A percentile compares a stretch with the other conserved stretches of the same genome.
These are phyloP conservation scores for Tieghemostelium lacteum DNA, from an alignment of 78 protist genomes.

Conservation along the genomic window DNA sequence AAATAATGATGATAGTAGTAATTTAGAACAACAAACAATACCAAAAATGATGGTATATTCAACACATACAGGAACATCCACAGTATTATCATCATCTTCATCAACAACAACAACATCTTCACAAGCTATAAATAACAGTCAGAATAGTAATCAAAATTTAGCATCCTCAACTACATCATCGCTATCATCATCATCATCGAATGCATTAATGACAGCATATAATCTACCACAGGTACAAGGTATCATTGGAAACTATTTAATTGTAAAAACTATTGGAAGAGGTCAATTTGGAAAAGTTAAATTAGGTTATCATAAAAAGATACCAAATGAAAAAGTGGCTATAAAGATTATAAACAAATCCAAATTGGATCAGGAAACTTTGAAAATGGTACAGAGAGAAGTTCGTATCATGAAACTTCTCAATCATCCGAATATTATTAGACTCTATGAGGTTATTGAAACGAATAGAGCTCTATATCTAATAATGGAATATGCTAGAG, in stretches of 20 bases:
- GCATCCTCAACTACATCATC: conserved; percentile 6
- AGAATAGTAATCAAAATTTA: too few species aligned
- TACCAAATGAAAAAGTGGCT: conserved; percentile 84
- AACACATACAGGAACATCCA: not conserved
- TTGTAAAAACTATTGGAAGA: conserved; percentile 81
- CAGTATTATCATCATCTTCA: conserved; percentile 1
- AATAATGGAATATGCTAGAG: conserved; percentile 88
- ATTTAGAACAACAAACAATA: not conserved
- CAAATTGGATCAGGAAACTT: conserved; percentile 62
- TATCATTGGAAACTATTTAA: conserved; percentile 67
- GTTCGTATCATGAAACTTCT: conserved; percentile 80
- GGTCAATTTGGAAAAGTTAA: conserved; percentile 89
- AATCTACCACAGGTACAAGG: conserved; percentile 41
- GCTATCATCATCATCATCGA: not conserved
- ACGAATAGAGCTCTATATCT: conserved; percentile 75
- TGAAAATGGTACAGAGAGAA: conserved; percentile 81
- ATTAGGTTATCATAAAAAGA: conserved; percentile 77
- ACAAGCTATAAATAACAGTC: too few species aligned
- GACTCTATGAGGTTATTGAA: conserved; percentile 83
- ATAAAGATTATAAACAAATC: conserved; percentile 80
- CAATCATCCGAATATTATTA: conserved; percentile 82
- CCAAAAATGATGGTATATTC: not conserved
- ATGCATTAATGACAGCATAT: not conserved
- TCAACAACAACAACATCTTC: conserved; percentile 1
- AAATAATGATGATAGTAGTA: not conserved